Evolutionary conservation across 768 basidiomycete species (phyloP).

Genomic region (Tulasnella sp.): DNA sequence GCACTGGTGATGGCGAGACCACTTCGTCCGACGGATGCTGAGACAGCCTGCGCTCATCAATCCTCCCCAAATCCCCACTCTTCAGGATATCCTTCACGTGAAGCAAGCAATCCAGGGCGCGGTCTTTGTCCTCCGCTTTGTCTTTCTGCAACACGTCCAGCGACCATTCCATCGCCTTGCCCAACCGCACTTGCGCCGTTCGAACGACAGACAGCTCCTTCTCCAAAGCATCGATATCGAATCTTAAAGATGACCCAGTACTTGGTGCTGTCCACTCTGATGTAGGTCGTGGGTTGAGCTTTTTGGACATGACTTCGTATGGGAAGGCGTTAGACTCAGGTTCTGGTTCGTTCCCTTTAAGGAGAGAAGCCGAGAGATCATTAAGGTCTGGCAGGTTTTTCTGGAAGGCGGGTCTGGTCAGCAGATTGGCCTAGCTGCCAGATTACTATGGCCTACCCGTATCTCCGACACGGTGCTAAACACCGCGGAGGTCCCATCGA

Average conservation of each 20-base stretch:
- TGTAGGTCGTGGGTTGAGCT: constrained; percentile 24
- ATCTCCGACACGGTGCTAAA: constrained; percentile 73
- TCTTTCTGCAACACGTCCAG: constrained; percentile 60
- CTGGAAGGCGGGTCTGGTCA: constrained; percentile 27
- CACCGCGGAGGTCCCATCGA: constrained; percentile 79
- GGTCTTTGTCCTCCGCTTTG: constrained; percentile 38
- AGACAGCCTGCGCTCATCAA: constrained; percentile 43
- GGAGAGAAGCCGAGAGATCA: constrained; percentile 1
- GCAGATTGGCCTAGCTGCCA: neutral
- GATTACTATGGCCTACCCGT: constrained; percentile 42
- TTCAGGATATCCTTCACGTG: constrained; percentile 70
- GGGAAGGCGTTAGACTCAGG: neutral
- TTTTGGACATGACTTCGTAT: constrained; percentile 23
- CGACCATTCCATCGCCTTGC: constrained; percentile 64
- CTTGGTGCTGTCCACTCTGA: constrained; percentile 52
- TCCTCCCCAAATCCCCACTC: constrained; percentile 36
- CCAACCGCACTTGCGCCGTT: constrained; percentile 53
- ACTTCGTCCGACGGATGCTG: neutral
- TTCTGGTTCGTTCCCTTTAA: neutral
- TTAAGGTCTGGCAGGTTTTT: constrained; percentile 19
- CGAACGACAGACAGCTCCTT: constrained; percentile 50
- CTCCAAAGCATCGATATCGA: constrained; percentile 60
- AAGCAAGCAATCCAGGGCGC: constrained; percentile 62
- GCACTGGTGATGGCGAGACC: neutral
- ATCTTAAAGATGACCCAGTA: constrained; percentile 37